Base-by-base conservation (phyloP, 768 basidiomycete species). In the Lentinula sp. region DNA sequence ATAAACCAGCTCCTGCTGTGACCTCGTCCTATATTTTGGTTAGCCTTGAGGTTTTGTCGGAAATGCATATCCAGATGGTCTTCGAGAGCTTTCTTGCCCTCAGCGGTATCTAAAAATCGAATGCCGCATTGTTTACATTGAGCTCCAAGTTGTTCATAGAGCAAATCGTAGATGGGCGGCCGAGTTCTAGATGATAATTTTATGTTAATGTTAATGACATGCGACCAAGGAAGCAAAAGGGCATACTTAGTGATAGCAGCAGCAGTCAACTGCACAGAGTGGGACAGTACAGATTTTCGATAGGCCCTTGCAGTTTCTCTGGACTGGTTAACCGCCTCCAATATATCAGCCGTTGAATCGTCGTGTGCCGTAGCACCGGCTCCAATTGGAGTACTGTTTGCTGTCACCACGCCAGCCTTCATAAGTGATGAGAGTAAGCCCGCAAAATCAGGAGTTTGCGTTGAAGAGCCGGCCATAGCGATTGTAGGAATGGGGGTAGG, bases 1-100 rank as follows among this genome's bases (percentile, higher is more conserved):
- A 91, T 80, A 61, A 95, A 92, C 95, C 95, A 98, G 67, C 90
- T 89, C 28, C 96, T 83, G 67, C 89, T 91, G 66, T 94, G 88
- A 41, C 93, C 94, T 62, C 96, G 82, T 0, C 91, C 93, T 16
- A 84, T 74, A 45, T 85, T 87, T 71, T 90, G 88, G 67, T 79
- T 86, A 32, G 87, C 86, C 72, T 90, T 91, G 62, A 89, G 84
- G 69, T 98, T 98, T 71, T 96, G 90, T 70, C 87, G 82, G 76
- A 97, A 98, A 73, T 99, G 96, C 89, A 92, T 90, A 71, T 99
- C 96, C 67, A 98, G 81, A 70, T 99, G 97, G 61, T 87, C 85
- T 66, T 95, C 85, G 79, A 95, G 81, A 42, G 76, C 79, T 70
- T 85, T 88, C 76, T 88, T 92, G 62, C 91, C 94, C 57, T 77